These are phyloP conservation scores for Boletus coccyginus DNA, from an alignment of 768 basidiomycete genomes.

Conservation along the genomic window DNA sequence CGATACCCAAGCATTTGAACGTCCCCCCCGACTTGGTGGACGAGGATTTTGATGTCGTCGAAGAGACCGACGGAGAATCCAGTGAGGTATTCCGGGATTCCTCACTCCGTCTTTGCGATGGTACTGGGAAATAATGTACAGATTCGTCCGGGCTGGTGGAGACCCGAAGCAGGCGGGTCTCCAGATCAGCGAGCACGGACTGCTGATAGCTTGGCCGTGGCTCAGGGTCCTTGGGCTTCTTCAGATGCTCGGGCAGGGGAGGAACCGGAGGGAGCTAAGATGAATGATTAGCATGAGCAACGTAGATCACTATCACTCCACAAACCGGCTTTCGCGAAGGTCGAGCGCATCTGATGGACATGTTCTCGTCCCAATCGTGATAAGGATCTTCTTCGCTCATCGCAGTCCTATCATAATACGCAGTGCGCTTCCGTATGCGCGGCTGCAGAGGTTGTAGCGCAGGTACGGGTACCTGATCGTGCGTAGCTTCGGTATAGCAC, in stretches of 20 bases:
- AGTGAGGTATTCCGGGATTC: constrained; percentile 26
- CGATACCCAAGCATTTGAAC: constrained; percentile 19
- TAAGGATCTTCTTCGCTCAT: constrained; percentile 36
- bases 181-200: constrained; percentile 30
- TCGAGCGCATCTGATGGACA: constrained; percentile 24
- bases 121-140: constrained; percentile 34
- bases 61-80: constrained; percentile 30
- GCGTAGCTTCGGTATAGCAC: constrained; percentile 42
- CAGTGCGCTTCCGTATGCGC: constrained; percentile 29
- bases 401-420: constrained; percentile 31
- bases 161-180: constrained; percentile 28
- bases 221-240: constrained; percentile 7
- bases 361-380: constrained; percentile 35
- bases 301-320: background rate
- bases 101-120: constrained; percentile 31
- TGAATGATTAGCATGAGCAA: background rate
- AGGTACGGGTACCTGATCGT: constrained; percentile 29
- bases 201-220: constrained; percentile 29
- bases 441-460: constrained; percentile 31
- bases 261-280: constrained; percentile 25
- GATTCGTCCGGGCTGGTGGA: constrained; percentile 28
- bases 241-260: constrained; percentile 27
- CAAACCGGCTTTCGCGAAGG: constrained; percentile 21
- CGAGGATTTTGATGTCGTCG: constrained; percentile 17
- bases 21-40: constrained; percentile 23